These are phyloP conservation scores for Spongospora subterranea DNA, from an alignment of 208 protist genomes.

Conservation along the genomic window DNA sequence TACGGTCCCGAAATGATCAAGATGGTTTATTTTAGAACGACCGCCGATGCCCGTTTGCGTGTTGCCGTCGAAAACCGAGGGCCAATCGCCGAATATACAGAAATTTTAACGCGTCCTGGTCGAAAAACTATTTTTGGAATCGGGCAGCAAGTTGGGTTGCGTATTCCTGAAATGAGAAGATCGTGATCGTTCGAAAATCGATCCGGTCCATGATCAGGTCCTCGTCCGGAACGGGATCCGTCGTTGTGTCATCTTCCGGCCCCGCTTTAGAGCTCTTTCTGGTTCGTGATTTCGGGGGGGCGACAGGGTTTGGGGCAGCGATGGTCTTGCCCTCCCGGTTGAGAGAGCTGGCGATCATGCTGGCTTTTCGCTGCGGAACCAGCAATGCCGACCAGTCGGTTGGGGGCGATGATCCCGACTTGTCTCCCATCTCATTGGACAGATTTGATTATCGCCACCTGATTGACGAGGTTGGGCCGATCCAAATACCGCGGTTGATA, in stretches of 20 bases:
- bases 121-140: background rate
- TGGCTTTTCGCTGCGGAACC: slow-evolving; percentile 3
- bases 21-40: background rate
- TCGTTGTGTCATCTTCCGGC: too few relatives aligned
- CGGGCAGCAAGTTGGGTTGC: background rate
- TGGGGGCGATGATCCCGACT: background rate
- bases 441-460: too few relatives aligned
- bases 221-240: background rate
- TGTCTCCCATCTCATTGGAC: too few relatives aligned
- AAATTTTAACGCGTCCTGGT: background rate
- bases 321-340: background rate
- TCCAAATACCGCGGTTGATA: too few relatives aligned
- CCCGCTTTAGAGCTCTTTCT: too few relatives aligned
- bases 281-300: too few relatives aligned
- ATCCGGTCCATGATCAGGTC: background rate
- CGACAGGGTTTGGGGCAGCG: too few relatives aligned
- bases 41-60: background rate
- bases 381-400: slow-evolving; percentile 43
- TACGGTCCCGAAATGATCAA: background rate
- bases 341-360: background rate
- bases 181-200: background rate
- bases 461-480: too few relatives aligned
- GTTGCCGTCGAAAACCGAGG: background rate
- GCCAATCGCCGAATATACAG: background rate
- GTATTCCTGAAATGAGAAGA: slow-evolving; percentile 19